Conservation (phyloP, 164 flowering plant species). For the Aristolochia fimbriata region DNA sequence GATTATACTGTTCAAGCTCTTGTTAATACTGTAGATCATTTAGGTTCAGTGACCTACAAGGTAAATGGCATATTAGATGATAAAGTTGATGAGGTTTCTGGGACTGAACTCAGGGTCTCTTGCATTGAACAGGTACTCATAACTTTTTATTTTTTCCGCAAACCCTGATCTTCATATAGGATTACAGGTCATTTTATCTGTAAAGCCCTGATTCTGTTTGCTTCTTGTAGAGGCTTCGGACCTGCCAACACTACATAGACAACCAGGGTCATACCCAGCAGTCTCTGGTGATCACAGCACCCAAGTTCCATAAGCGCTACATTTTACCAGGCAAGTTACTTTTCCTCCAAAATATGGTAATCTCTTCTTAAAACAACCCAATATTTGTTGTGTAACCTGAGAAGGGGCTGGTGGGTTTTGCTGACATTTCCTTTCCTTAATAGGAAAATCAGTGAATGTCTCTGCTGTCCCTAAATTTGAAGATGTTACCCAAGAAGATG, state of each 20-base stretch:
- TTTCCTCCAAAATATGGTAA: neutral
- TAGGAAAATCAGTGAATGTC: conserved; percentile 50
- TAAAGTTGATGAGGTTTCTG: conserved; percentile 70
- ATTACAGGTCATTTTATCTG: neutral
- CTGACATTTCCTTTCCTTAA: conserved; percentile 26
- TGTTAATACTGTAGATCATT: conserved; percentile 87
- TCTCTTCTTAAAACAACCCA: neutral
- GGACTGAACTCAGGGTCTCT: conserved; percentile 58
- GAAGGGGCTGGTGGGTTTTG: neutral
- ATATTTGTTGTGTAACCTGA: neutral
- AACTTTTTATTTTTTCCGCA: neutral
- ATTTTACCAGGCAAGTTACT: conserved; percentile 57
- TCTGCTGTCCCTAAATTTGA: conserved; percentile 28
- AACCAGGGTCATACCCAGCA: conserved; percentile 74
- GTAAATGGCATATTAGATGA: conserved; percentile 71
- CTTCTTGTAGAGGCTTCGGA: conserved; percentile 51
- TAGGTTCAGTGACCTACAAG: conserved; percentile 75
- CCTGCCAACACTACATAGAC: conserved; percentile 66
- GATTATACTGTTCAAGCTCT: conserved; percentile 85
- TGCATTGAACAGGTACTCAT: conserved; percentile 73
- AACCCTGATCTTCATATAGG: neutral
- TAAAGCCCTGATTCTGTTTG: neutral
- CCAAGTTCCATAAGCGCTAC: conserved; percentile 76
- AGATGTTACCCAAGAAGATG: conserved; percentile 48
- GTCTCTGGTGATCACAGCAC: conserved; percentile 53